phyloP scores from a whole-genome alignment of 2,329 filamentous ascomycete species.

The Cercospora canescens region DNA sequence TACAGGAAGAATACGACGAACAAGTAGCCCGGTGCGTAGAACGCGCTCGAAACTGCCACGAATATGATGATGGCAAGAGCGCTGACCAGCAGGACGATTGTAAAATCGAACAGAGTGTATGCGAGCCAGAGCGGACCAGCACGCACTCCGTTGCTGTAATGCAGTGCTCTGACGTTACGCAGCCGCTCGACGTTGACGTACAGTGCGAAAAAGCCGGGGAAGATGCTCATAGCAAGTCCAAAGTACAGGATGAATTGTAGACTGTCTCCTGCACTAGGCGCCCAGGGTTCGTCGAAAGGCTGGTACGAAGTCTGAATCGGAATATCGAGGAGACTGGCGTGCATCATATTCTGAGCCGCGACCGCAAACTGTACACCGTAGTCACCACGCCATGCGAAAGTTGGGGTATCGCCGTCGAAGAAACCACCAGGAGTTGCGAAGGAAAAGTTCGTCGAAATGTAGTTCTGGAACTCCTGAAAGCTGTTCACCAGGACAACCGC shows the following conservation, averaged over 20 bases:
- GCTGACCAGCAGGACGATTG: constrained; percentile 67
- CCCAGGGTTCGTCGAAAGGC: constrained; percentile 73
- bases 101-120: constrained; percentile 78
- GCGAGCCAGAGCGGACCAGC: constrained; percentile 82
- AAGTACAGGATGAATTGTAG: constrained; percentile 82
- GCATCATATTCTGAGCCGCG: constrained; percentile 85
- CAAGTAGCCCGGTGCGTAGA: constrained; percentile 78
- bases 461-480: constrained; percentile 67
- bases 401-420: constrained; percentile 67
- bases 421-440: constrained; percentile 77
- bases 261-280: constrained; percentile 67
- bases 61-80: constrained; percentile 70
- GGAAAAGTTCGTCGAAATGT: constrained; percentile 62
- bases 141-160: constrained; percentile 89
- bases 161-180: constrained; percentile 75
- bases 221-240: constrained; percentile 73
- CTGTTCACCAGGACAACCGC: constrained; percentile 59
- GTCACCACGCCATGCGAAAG: constrained; percentile 71
- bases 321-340: constrained; percentile 70
- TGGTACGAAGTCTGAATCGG: constrained; percentile 72
- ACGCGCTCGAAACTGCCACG: constrained; percentile 60
- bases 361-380: constrained; percentile 64
- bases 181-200: constrained; percentile 86
- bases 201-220: constrained; percentile 82
- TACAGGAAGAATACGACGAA: constrained; percentile 81